phyloP scores from a whole-genome alignment of 176 grass and related monocot genomes.

The Carex myosuroides region DNA sequence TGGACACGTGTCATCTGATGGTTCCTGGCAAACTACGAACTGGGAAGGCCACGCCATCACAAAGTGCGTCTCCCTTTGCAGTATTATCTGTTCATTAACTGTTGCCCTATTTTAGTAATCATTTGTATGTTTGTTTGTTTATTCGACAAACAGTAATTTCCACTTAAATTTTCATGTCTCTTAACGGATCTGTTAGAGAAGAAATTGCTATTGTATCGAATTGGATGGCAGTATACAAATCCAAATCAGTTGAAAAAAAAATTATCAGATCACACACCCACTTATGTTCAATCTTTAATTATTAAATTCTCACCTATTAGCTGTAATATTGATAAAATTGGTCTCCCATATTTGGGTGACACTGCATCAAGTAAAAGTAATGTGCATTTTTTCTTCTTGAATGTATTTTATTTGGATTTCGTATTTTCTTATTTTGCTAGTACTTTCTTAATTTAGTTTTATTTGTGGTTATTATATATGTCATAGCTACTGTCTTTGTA shows the following conservation, averaged over 20 bases:
- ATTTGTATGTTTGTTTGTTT: neutral
- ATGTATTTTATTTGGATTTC: no score
- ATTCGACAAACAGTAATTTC: neutral
- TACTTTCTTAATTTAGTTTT: no score
- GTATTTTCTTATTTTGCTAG: no score
- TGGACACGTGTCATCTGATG: neutral
- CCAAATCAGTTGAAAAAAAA: no score
- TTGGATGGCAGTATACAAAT: neutral
- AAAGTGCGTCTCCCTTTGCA: neutral
- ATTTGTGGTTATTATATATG: no score
- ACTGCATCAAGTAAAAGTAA: no score
- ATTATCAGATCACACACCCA: neutral
- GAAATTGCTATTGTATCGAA: neutral
- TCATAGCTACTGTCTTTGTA: no score
- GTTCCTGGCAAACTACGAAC: neutral
- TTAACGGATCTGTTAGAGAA: neutral
- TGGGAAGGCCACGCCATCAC: neutral
- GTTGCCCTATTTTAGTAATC: neutral
- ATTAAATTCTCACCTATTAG: neutral
- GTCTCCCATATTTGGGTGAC: no score
- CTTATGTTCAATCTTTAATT: neutral
- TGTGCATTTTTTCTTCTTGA: no score
- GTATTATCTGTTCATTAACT: neutral
- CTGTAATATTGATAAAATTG: no score
- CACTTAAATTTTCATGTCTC: neutral